phyloP scores from a whole-genome alignment of 2,329 filamentous ascomycete genomes.

The Alternaria alternata region DNA sequence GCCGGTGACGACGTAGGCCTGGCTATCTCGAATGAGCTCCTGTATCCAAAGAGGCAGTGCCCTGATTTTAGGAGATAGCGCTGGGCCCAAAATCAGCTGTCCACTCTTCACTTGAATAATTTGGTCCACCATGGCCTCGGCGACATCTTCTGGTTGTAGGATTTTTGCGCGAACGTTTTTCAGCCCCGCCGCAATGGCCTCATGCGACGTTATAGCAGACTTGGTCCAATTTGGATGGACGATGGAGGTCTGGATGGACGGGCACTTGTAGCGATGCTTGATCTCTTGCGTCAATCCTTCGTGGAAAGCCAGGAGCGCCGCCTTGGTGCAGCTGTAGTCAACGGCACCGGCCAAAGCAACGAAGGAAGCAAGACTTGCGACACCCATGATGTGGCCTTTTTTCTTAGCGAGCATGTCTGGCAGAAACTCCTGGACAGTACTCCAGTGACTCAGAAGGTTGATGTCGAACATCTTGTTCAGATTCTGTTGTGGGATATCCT shows the following conservation, averaged over 20 bases:
- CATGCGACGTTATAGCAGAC: slow-evolving; percentile 48
- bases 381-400: slow-evolving; percentile 49
- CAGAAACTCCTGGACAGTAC: slow-evolving; percentile 48
- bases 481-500: slow-evolving; percentile 38
- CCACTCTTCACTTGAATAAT: slow-evolving; percentile 52
- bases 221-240: slow-evolving; percentile 55
- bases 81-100: slow-evolving; percentile 52
- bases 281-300: slow-evolving; percentile 52
- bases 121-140: slow-evolving; percentile 55
- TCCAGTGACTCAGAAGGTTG: slow-evolving; percentile 49
- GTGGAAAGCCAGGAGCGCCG: slow-evolving; percentile 43
- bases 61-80: slow-evolving; percentile 33
- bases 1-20: slow-evolving; percentile 39
- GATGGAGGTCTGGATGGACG: slow-evolving; percentile 54
- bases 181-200: slow-evolving; percentile 41
- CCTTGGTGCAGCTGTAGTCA: slow-evolving; percentile 49
- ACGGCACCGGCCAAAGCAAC: slow-evolving; percentile 42
- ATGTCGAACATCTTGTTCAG: slow-evolving; percentile 44
- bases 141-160: slow-evolving; percentile 52
- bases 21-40: slow-evolving; percentile 42
- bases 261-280: slow-evolving; percentile 53
- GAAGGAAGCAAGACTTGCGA: slow-evolving; percentile 48
- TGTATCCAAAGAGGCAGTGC: slow-evolving; percentile 47
- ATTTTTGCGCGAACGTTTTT: slow-evolving; percentile 42
- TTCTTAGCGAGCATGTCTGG: slow-evolving; percentile 49